Evolutionary conservation across 805 yeast species (phyloP).

Genomic region (Priceomyces melissophilus): DNA sequence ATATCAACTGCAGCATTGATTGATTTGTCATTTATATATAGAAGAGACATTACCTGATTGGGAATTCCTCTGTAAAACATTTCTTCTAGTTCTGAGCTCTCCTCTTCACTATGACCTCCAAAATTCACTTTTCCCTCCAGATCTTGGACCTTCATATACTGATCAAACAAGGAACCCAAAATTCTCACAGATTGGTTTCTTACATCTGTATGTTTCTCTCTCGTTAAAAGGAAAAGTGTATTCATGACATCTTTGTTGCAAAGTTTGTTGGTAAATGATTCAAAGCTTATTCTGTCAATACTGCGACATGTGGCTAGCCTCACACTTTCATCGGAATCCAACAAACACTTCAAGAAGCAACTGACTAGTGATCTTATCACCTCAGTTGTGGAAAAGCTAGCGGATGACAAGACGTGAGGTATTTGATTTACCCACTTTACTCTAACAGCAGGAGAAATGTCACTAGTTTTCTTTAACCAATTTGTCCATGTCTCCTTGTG

Average conservation of each 20-base stretch:
- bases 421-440: conserved; percentile 65
- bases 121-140: conserved; percentile 23
- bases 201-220: conserved; percentile 68
- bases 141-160: conserved; percentile 25
- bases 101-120: conserved; percentile 23
- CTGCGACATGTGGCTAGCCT: conserved; percentile 58
- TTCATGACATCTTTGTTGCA: conserved; percentile 46
- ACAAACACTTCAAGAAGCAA: conserved; percentile 63
- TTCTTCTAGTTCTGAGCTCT: conserved; percentile 23
- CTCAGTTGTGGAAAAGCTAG: conserved; percentile 49
- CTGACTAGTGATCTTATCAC: conserved; percentile 35
- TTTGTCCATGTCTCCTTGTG: conserved; percentile 60
- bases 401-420: conserved; percentile 41
- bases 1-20: conserved; percentile 67
- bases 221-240: conserved; percentile 57
- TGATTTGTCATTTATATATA: conserved; percentile 68
- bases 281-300: conserved; percentile 45
- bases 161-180: conserved; percentile 54
- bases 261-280: conserved; percentile 45
- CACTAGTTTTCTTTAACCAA: conserved; percentile 77
- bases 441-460: conserved; percentile 62
- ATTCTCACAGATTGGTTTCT: conserved; percentile 57
- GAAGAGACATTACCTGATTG: conserved; percentile 55
- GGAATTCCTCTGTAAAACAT: conserved; percentile 54
- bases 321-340: conserved; percentile 74